A percentile compares a stretch with the other conserved stretches of the same genome.
These are phyloP conservation scores for Clarkia xantiana DNA, from an alignment of 345 rosid genomes.

Conservation along the genomic window DNA sequence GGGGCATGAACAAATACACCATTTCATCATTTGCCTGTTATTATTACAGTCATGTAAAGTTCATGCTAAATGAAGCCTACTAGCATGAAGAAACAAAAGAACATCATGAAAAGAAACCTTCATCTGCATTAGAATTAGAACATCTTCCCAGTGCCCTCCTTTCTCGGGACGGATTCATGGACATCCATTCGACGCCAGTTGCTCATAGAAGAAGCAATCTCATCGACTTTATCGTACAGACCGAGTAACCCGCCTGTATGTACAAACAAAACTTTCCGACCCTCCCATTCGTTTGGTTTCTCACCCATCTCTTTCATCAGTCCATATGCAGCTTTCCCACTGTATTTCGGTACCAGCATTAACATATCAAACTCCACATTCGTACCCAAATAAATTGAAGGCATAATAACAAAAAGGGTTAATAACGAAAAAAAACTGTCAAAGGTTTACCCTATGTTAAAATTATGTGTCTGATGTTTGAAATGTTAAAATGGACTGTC, in stretches of 20 bases:
- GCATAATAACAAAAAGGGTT: too few species aligned
- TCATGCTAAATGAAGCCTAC: too few species aligned
- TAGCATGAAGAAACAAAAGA: too few species aligned
- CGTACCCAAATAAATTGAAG: too few species aligned
- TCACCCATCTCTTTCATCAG: slow-evolving; percentile 65
- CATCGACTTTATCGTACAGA: slow-evolving; percentile 66
- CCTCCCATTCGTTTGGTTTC: slow-evolving; percentile 70
- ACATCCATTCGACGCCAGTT: slow-evolving; percentile 74
- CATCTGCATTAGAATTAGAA: slow-evolving; percentile 20
- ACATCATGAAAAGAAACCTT: not conserved
- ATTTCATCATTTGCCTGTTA: too few species aligned
- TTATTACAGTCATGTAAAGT: too few species aligned
- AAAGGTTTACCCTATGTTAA: too few species aligned
- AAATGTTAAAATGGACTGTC: too few species aligned
- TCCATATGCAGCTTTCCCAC: slow-evolving; percentile 82
- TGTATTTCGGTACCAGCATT: slow-evolving; percentile 8
- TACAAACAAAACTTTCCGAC: slow-evolving; percentile 61
- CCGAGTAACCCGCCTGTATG: slow-evolving; percentile 87
- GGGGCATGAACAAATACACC: too few species aligned
- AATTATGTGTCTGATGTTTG: too few species aligned
- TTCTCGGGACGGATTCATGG: slow-evolving; percentile 53
- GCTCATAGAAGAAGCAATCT: slow-evolving; percentile 43
- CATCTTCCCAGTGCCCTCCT: slow-evolving; percentile 71
- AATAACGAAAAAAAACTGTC: too few species aligned
- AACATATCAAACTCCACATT: not conserved